Percentiles rank a stretch among this genome's conserved stretches.
Conservation (phyloP, 805 yeast genomes). For the Wickerhamomyces mucosus region DNA sequence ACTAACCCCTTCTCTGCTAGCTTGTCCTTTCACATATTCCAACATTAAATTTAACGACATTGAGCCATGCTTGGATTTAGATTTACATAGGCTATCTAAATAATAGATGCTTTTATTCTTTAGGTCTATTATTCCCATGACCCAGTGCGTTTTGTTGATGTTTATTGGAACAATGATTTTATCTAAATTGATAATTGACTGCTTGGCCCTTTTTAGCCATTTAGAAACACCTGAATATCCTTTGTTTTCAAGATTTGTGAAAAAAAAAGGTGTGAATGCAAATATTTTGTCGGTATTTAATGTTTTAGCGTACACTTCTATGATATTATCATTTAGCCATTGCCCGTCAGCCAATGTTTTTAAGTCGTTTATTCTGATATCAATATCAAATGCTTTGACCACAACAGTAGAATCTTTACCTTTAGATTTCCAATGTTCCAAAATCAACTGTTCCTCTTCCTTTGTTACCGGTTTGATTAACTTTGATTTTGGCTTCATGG, state of each 20-base stretch:
- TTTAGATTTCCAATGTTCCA: slow-evolving; percentile 18
- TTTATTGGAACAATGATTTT: slow-evolving; percentile 81
- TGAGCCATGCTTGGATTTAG: slow-evolving; percentile 26
- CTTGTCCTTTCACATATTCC: slow-evolving; percentile 61
- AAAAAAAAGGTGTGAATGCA: slow-evolving; percentile 86
- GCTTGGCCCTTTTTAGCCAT: slow-evolving; percentile 76
- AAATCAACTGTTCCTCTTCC: slow-evolving; percentile 17
- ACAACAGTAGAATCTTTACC: slow-evolving; percentile 20
- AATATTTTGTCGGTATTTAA: slow-evolving; percentile 32
- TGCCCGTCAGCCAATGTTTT: slow-evolving; percentile 56
- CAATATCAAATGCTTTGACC: slow-evolving; percentile 34
- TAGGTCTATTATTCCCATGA: slow-evolving; percentile 70
- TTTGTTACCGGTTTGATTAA: slow-evolving; percentile 20
- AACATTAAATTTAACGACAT: slow-evolving; percentile 37
- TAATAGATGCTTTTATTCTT: slow-evolving; percentile 48
- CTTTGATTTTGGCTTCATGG: slow-evolving; percentile 13
- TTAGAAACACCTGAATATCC: slow-evolving; percentile 78
- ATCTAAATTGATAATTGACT: slow-evolving; percentile 53
- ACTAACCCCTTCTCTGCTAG: slow-evolving; percentile 34
- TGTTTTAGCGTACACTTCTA: slow-evolving; percentile 63
- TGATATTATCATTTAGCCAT: slow-evolving; percentile 90
- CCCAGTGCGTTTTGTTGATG: slow-evolving; percentile 82
- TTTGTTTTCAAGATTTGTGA: slow-evolving; percentile 52
- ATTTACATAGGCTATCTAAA: slow-evolving; percentile 62
- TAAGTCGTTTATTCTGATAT: slow-evolving; percentile 57